These are phyloP conservation scores for Cupressus sempervirens DNA, from an alignment of 75 land plant species.

Conservation along the genomic window DNA sequence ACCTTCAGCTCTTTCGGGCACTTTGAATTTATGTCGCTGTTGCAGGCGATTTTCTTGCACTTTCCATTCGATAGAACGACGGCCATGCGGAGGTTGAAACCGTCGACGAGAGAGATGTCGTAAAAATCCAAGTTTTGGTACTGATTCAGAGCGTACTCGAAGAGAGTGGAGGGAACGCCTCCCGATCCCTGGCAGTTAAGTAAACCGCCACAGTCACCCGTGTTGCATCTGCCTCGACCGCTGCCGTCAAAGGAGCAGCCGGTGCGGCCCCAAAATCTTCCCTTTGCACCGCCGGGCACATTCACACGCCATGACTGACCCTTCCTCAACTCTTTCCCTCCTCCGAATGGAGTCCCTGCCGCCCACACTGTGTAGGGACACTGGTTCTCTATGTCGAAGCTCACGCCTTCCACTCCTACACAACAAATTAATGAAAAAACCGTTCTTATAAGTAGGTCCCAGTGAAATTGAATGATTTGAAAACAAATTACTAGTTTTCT, in stretches of 20 bases:
- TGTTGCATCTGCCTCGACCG: constrained; percentile 22
- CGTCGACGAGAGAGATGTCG: constrained; percentile 20
- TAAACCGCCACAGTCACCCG: constrained; percentile 37
- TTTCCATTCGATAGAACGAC: neutral
- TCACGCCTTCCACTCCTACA: constrained; percentile 3
- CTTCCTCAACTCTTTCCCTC: constrained; percentile 17
- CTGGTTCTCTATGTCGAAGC: constrained; percentile 5
- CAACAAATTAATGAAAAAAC: too few relatives aligned
- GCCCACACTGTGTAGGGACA: constrained; percentile 17
- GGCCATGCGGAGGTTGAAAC: constrained; percentile 14
- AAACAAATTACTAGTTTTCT: too few relatives aligned
- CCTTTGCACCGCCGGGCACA: constrained; percentile 26
- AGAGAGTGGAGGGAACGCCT: constrained; percentile 24
- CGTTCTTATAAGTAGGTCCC: too few relatives aligned
- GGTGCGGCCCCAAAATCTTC: constrained; percentile 42
- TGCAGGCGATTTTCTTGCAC: constrained; percentile 8
- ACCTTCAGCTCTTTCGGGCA: neutral
- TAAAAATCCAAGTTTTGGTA: constrained; percentile 10
- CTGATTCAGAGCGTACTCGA: constrained; percentile 9
- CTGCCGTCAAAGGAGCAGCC: constrained; percentile 36
- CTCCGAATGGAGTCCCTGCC: constrained; percentile 28
- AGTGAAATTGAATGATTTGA: too few relatives aligned
- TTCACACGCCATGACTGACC: constrained; percentile 5
- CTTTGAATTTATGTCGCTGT: neutral
- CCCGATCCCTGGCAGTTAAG: constrained; percentile 32